Evolutionary conservation across 1,284 basidiomycete genomes (phyloP), one percentile per base, ranked within the genome.

Genomic region (Ganoderma meredithae): DNA sequence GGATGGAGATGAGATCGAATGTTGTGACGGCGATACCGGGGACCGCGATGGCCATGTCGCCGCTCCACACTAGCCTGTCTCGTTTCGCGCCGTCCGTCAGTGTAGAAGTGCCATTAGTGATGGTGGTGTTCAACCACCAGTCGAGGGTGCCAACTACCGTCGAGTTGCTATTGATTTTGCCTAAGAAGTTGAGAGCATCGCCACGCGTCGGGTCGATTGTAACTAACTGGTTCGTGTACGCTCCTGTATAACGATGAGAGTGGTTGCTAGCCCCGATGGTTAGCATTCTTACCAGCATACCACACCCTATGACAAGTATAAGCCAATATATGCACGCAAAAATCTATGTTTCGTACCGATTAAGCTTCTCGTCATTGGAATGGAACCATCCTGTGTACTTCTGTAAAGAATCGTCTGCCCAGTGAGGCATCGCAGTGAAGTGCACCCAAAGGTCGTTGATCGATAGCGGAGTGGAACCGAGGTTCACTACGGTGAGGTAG

Each of bases 361-460:
- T 72, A n/a, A 72, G 25, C 47, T 70, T 68, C 27, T 72, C 71
- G 56, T 72, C 71, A 22, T 67, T 69, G 0, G 69, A 72, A 44
- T 72, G 67, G 62, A 72, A 72, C 71, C 71, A 72, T 8, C 71
- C 71, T 0, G 69, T 66, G 41, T 72, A 72, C 40, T 68, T 19
- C 4, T 63, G 65, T 13, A 72, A 55, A 0, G 65, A 44, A 19
- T 68, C 27, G 22, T 67, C 71, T 39, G 56, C 36, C 71, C 71
- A 72, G 27, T 72, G 71, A 1, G 71, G 71, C 71, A 72, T 72
- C 25, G 71, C 67, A 0, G 71, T 72, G 40, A 69, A 72, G 25
- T 72, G 67, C 2, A 70, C 69, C 69, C 67, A 72, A 13, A 72
- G 47, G 49, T 72, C 69, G 19, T 65, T 31, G 25, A 72, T 43